Evolutionary conservation across 164 flowering plant genomes (phyloP), one percentile per base, ranked within the genome.

Genomic region (Tetracentron sinense): DNA sequence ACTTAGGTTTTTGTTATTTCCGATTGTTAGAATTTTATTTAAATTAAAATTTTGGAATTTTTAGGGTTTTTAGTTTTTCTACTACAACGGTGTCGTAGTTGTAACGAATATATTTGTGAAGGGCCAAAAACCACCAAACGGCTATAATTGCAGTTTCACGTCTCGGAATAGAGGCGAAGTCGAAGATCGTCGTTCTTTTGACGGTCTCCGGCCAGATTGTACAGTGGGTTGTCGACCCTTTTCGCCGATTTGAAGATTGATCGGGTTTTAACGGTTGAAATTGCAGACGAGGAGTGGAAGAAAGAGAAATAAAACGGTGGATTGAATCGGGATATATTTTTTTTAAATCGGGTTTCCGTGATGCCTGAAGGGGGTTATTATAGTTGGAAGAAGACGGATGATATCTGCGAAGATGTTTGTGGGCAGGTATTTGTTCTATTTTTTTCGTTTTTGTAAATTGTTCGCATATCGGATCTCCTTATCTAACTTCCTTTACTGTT

Each of bases 321-420:
- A 11, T 20, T 49, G 6, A 4, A 47, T 19, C 4, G 51, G 22
- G n/a, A n/a, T n/a, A n/a, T n/a, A n/a, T n/a, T 33, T 4, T 38
- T 51, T 17, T 53, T 21, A 26, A 10, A 22, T 53, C 12, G 35
- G 33, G 38, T 26, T n/a, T 19, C 16, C 28, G 56, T 55, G 61
- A 79, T 82, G 86, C 60, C 83, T 59, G 87, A 82, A 64, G 90
- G 77, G 60, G 77, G 72, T 27, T 86, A 90, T 59, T 84, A 79
- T 53, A 62, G 54, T 69, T 87, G 82, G 42, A 90, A 88, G 82
- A 90, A 90, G 74, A 77, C 84, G 50, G 95, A 90, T 73, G 95
- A 82, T 74, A 74, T 86, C 21, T 90, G 92, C 61, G 82, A 78
- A 28, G 87, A 79, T 19, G 84, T 88, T 69, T 88, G 94, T 66